A percentile compares a stretch with the other conserved stretches of the same genome.
These are phyloP conservation scores for Globisporangium nagaii DNA, from an alignment of 352 stramenopile species.

Conservation along the genomic window DNA sequence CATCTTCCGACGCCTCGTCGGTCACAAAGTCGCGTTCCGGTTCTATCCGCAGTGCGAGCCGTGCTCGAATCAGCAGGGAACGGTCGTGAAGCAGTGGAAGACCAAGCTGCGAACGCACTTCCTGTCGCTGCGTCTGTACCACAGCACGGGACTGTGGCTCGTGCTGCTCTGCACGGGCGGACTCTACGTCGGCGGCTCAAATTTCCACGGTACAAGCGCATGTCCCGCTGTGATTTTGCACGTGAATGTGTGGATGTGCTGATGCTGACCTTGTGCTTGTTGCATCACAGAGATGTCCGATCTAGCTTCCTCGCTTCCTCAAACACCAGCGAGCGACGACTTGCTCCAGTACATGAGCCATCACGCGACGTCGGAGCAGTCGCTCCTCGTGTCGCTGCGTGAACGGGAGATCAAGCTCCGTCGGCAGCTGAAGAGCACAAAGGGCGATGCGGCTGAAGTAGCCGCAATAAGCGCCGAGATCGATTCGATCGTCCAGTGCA, in stretches of 20 bases:
- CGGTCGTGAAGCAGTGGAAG: conserved; percentile 59
- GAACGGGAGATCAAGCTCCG: conserved; percentile 49
- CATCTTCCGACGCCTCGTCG: conserved; percentile 30
- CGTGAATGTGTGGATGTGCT: background rate
- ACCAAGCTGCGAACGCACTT: conserved; percentile 66
- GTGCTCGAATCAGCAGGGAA: conserved; percentile 75
- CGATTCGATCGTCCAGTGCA: conserved; percentile 47
- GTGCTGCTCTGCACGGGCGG: conserved; percentile 71
- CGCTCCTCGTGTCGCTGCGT: conserved; percentile 42
- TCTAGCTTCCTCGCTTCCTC: conserved; percentile 11
- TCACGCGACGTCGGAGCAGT: conserved; percentile 33
- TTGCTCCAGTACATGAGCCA: conserved; percentile 7
- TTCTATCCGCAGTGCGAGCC: conserved; percentile 83
- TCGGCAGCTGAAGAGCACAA: conserved; percentile 23
- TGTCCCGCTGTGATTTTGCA: background rate
- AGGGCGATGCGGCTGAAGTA: conserved; percentile 14
- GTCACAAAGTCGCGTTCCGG: conserved; percentile 54
- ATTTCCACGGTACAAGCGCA: conserved; percentile 33
- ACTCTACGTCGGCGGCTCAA: conserved; percentile 64
- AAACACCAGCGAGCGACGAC: conserved; percentile 8
- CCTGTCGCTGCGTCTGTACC: conserved; percentile 56
- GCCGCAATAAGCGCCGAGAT: conserved; percentile 48
- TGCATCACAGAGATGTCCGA: conserved; percentile 41
- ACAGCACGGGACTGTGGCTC: conserved; percentile 77
- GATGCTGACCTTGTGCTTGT: background rate